Conservation (phyloP, 768 basidiomycete species). For the Collybiopsis luxurians region DNA sequence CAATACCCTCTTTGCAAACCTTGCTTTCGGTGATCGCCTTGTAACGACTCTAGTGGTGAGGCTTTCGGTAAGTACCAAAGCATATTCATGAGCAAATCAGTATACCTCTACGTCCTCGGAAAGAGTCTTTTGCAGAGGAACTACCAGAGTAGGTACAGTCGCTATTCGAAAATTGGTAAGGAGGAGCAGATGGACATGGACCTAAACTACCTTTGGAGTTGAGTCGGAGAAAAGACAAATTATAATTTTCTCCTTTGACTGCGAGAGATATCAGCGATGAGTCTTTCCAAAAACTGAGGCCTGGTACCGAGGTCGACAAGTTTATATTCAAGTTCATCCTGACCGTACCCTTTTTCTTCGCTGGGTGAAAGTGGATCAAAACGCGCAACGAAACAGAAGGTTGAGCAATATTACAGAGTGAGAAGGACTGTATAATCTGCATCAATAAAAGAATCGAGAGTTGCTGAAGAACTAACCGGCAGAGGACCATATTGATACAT, state of each 20-base stretch:
- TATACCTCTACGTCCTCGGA: conserved; percentile 53
- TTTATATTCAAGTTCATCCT: conserved; percentile 71
- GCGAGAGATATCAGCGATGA: conserved; percentile 1
- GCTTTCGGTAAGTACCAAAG: too few species aligned
- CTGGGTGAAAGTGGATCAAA: conserved; percentile 22
- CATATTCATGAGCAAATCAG: too few species aligned
- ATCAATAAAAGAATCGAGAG: background rate
- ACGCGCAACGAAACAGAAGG: background rate
- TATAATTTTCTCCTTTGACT: conserved; percentile 81
- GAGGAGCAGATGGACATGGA: background rate
- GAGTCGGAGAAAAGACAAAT: conserved; percentile 70
- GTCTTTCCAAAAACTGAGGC: background rate
- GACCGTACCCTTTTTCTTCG: conserved; percentile 81
- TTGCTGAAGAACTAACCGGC: conserved; percentile 40
- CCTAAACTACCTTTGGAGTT: conserved; percentile 63
- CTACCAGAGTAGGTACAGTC: conserved; percentile 79
- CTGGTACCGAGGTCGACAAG: conserved; percentile 58
- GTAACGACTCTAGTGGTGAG: conserved; percentile 56
- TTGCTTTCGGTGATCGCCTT: conserved; percentile 76
- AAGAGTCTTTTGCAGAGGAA: conserved; percentile 77
- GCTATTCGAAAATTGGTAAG: conserved; percentile 34
- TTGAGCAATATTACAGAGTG: conserved; percentile 45
- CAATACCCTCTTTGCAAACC: too few species aligned
- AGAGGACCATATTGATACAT: conserved; percentile 49
- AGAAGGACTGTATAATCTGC: conserved; percentile 40